Evolutionary conservation across 345 rosid genomes (phyloP).

Genomic region (Populus alba): DNA sequence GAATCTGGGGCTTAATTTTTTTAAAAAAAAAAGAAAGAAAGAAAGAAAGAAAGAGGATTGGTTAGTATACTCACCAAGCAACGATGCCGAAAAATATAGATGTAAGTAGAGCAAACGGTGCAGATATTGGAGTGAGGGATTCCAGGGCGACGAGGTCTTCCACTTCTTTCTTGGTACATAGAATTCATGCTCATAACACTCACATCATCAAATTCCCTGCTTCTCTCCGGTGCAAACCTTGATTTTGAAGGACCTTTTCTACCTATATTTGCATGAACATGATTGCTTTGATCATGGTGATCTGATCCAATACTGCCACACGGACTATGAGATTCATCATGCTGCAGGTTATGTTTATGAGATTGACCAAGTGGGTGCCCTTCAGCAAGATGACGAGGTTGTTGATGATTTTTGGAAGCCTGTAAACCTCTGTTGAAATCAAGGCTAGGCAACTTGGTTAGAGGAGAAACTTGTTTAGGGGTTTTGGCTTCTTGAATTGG

Average conservation of each 20-base stretch:
- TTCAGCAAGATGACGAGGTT: neutral
- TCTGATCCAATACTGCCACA: neutral
- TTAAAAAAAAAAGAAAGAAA: neutral
- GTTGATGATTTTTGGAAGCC: conserved; percentile 17
- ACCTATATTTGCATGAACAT: neutral
- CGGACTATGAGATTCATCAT: neutral
- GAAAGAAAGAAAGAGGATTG: neutral
- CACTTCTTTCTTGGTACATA: conserved; percentile 18
- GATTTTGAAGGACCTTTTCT: neutral
- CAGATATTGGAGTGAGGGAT: conserved; percentile 72
- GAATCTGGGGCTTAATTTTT: neutral
- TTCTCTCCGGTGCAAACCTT: conserved; percentile 11
- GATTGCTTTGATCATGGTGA: neutral
- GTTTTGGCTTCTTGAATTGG: conserved; percentile 24
- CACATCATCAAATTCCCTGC: conserved; percentile 29
- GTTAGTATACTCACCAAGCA: conserved; percentile 41
- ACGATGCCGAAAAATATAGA: conserved; percentile 54
- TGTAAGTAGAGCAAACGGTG: conserved; percentile 51
- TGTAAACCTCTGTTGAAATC: conserved; percentile 41
- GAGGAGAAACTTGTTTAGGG: conserved; percentile 11
- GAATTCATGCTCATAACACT: conserved; percentile 42
- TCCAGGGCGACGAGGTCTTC: conserved; percentile 47
- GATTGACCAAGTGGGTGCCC: neutral
- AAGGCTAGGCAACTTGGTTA: conserved; percentile 41
- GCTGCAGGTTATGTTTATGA: neutral